Evolutionary conservation across 495 filamentous ascomycete genomes (phyloP), one percentile per base, ranked within the genome.

Genomic region (Glutinoglossum americanum): DNA sequence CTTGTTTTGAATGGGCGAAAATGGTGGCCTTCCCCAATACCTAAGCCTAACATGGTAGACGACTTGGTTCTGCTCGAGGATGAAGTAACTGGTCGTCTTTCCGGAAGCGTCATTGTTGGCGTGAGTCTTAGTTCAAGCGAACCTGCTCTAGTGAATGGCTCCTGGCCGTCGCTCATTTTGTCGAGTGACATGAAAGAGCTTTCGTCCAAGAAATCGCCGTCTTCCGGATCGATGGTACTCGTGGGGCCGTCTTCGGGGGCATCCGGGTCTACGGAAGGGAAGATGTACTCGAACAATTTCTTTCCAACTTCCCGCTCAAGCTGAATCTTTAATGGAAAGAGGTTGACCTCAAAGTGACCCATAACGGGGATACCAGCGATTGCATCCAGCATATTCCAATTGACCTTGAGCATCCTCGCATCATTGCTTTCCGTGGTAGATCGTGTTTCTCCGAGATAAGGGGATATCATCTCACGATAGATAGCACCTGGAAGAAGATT

Each of bases 331-430:
- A 99, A 77, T 0, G 92, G 92, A 66, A 92, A 89, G 10, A 97
- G 71, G 60, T 89, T 85, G 54, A 99, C 84, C 67, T 99, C 92
- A 62, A 99, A 99, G 64, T 93, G 84, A 61, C 97, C 89, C 74
- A 97, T 82, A 49, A 99, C 89, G 0, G 92, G 89, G 62, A 99
- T 97, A 35, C 92, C 92, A 45, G 90, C 92, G 65, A 99, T 95
- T 37, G 90, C 92, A 66, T 99, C 92, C 7, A 97, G 76, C 87
- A 94, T 95, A 65, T 94, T 82, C 87, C 92, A 99, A 62, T 88
- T 88, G 33, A 99, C 83, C 35, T 83, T 79, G 48, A 97, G 77
- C 84, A 97, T 96, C 58, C 83, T 83, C 19, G 78, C 68, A 58
- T 84, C 74, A 11, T 65, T 64, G 10, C 67, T 68, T 39, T 77